Conservation (phyloP, 768 basidiomycete species). For the Tephrocybe rancida region DNA sequence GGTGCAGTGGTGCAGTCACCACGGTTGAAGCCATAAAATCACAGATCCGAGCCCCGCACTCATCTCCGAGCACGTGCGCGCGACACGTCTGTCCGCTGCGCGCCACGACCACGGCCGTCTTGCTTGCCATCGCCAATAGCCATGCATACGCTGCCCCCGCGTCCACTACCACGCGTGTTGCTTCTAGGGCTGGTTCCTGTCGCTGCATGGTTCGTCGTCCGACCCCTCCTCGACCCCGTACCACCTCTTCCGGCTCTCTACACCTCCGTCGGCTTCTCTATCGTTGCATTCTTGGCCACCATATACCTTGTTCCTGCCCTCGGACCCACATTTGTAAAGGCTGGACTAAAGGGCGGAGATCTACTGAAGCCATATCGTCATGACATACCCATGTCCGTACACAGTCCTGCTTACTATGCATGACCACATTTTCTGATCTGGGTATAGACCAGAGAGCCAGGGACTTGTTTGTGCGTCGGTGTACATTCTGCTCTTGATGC, state of each 20-base stretch:
- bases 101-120: neutral
- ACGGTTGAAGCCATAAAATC: neutral
- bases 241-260: constrained; percentile 76
- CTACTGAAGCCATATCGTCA: constrained; percentile 74
- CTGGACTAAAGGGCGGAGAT: constrained; percentile 85
- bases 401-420: neutral
- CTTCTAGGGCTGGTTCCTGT: constrained; percentile 66
- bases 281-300: constrained; percentile 80
- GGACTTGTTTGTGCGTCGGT: constrained; percentile 90
- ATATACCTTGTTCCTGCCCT: constrained; percentile 83
- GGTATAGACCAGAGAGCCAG: constrained; percentile 86
- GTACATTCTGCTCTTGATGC: constrained; percentile 83
- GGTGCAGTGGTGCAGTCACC: constrained; percentile 27
- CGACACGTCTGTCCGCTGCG: constrained; percentile 9
- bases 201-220: constrained; percentile 71
- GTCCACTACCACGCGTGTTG: constrained; percentile 53
- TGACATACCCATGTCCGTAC: constrained; percentile 63
- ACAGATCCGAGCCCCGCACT: constrained; percentile 10
- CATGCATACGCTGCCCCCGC: constrained; percentile 35
- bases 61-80: constrained; percentile 19
- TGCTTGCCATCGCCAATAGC: neutral
- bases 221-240: constrained; percentile 70
- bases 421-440: constrained; percentile 5
- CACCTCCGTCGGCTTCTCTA: constrained; percentile 79
- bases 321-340: constrained; percentile 76